Base-by-base conservation (phyloP, 2,329 filamentous ascomycete species). In the Fusarium nodosum region DNA sequence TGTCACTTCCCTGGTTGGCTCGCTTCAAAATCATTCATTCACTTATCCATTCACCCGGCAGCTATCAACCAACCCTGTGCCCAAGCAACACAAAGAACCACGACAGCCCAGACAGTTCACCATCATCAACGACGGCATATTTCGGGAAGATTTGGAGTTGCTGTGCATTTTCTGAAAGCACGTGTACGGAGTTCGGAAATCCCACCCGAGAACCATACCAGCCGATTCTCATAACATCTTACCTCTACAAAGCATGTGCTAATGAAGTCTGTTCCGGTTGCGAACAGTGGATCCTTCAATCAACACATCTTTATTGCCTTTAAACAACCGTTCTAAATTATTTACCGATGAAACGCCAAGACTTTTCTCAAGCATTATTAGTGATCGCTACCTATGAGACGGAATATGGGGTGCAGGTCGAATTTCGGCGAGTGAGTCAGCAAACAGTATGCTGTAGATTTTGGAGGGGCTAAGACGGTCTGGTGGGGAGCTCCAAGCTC, bases 401-500 rank as follows among this genome's bases (percentile, higher is more conserved):
- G 18, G 38, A 52, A 39, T 28, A 52, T 30, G 18, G 48, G 10
- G 24, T 52, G n/a, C 24, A 15, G 46, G n/a, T 39, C 16, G 46
- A 62, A 36, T 24, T 31, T 54, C 68, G 68, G 68, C 56, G 68
- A 65, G 64, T 71, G 68, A 71, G 68, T 71, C 68, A 71, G 64
- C 67, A 51, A 55, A 55, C 41, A 53, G 22, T 41, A 52, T 16
- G 22, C 45, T 46, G 20, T 41, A n/a, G 30, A 44, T n/a, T 60
- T 55, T 68, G 55, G 67, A 70, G 68, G 68, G 68, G 67, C 60
- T 45, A 54, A 41, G n/a, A 57, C 22, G 31, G 26, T 30, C 48
- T 71, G 39, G 68, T 56, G 64, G 68, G 68, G 68, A 71, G 68
- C 68, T 71, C 46, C 55, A 66, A 69, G 68, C 64, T 71, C 22